Base-by-base conservation (phyloP, 805 yeast genomes). In the Sugiyamaella floridensis region DNA sequence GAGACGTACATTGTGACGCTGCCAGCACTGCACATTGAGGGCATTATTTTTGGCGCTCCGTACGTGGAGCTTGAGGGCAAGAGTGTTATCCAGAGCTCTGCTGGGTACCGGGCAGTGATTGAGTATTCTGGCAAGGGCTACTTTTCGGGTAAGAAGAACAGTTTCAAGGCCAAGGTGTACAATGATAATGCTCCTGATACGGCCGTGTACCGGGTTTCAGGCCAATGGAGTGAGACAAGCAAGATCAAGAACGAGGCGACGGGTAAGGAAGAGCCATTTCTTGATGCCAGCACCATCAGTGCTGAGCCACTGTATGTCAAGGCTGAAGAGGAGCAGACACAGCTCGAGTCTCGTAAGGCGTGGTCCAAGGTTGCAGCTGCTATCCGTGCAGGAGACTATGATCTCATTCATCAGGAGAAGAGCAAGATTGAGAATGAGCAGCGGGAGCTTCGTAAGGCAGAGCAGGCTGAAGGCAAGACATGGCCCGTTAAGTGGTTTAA, bases 11-110 rank as follows among this genome's bases (percentile, higher is more conserved):
- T 87, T 60, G 75, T 90, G 52, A 87, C 97, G n/a, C 76, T 92
- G 60, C 99, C 99, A 16, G 89, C 96, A 12, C 76, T 93, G 62
- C 98, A 93, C 70, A 85, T 92, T 56, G 99, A 92, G 71, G 98
- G 99, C 28, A 79, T 92, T 54, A 71, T 92, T 56, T 82, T 85
- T 58, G 97, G 95, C 10, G 77, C 95, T 1, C 99, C 99, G 28
- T 92, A 85, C 68, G 96, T 90, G 50, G 99, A 93, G 73, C 77
- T 93, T 58, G 97, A 92, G 65, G 95, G 95, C 54, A 82, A 82
- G 60, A 79, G 95, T n/a, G 81, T 75, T 63, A 88, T 93, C 66
- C 95, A 86, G 70, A 76, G 89, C 45, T 83, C 93, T 12, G 76
- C 79, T 48, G 98, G 98, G 19, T 83, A 82, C 70, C 67, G 77